Evolutionary conservation across 1,284 basidiomycete genomes (phyloP), one percentile per base, ranked within the genome.

Genomic region (Termitomyces sp.): DNA sequence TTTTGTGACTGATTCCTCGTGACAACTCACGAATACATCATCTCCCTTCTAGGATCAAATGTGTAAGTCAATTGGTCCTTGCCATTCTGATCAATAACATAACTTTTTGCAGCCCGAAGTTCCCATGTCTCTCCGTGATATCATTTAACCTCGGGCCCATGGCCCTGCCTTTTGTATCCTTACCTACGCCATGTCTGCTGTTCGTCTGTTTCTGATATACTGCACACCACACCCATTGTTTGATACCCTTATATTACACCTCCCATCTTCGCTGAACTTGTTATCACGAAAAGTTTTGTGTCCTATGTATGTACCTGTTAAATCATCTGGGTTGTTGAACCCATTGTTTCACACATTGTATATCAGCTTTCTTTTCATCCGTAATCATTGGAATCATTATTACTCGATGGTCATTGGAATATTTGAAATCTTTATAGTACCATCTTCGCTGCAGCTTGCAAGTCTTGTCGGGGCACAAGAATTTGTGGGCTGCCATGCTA

Each of bases 101-200:
- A 28, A 38, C 24, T 39, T 49, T 28, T 26, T 26, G 13, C n/a
- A 49, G 47, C 47, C 47, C n/a, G 47, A 49, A 49, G 47, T 49
- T 28, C 47, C 47, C 12, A 49, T 49, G 47, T 39, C 47, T 49
- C 47, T 49, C 24, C 47, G 47, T 24, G 47, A 49, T 38, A 28
- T 49, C 31, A 24, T 49, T 8, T 49, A 28, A 49, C 13, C 31
- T 13, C 7, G 2, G 44, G 17, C 24, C 45, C 41, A 73, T 69
- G 72, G 75, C 68, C 67, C 68, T 72, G 70, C 79, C 80, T 76
- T 50, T 77, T 90, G 88, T 90, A 90, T 91, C 88, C 82, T 78
- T 90, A 89, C 74, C 59, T 62, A 62, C 63, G 61, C 65, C 68
- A 46, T 57, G 61, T 59, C 58, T 60, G 55, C 63, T 67, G 62